Conservation (phyloP, 2,329 filamentous ascomycete genomes). For the Cladosporium cucumerinum region DNA sequence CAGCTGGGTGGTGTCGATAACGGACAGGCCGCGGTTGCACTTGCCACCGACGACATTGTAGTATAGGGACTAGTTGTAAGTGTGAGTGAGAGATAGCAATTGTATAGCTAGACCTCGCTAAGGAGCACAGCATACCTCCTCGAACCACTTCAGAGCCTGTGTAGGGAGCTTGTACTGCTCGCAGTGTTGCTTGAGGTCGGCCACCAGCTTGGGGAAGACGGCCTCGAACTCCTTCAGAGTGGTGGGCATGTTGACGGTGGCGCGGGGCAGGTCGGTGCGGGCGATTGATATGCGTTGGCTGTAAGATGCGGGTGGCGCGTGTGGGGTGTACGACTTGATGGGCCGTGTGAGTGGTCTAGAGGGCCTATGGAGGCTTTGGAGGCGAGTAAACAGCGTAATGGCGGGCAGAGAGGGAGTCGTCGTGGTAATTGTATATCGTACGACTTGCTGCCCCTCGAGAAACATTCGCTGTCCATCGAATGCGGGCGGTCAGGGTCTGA, state of each 20-base stretch:
- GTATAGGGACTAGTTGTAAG: slow-evolving; percentile 63
- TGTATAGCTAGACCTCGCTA: background rate
- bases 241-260: slow-evolving; percentile 56
- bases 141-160: slow-evolving; percentile 80
- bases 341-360: background rate
- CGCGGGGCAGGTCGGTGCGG: slow-evolving; percentile 12
- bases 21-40: slow-evolving; percentile 98
- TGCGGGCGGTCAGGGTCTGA: slow-evolving; percentile 5
- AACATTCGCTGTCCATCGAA: slow-evolving; percentile 6
- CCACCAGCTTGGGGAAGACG: slow-evolving; percentile 80
- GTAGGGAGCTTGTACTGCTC: slow-evolving; percentile 78
- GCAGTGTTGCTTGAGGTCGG: slow-evolving; percentile 75
- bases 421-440: slow-evolving; percentile 2
- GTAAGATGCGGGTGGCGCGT: background rate
- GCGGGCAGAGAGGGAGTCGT: background rate
- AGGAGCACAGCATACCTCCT: slow-evolving; percentile 56
- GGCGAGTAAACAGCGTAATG: background rate
- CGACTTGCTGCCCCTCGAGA: background rate
- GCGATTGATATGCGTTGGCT: background rate
- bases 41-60: slow-evolving; percentile 90
- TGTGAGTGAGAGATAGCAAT: slow-evolving; percentile 8
- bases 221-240: slow-evolving; percentile 84
- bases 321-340: background rate
- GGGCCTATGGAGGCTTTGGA: slow-evolving; percentile 6
- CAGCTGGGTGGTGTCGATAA: slow-evolving; percentile 83